Conservation (phyloP, 2,329 filamentous ascomycete genomes). For the Fusarium citri region DNA sequence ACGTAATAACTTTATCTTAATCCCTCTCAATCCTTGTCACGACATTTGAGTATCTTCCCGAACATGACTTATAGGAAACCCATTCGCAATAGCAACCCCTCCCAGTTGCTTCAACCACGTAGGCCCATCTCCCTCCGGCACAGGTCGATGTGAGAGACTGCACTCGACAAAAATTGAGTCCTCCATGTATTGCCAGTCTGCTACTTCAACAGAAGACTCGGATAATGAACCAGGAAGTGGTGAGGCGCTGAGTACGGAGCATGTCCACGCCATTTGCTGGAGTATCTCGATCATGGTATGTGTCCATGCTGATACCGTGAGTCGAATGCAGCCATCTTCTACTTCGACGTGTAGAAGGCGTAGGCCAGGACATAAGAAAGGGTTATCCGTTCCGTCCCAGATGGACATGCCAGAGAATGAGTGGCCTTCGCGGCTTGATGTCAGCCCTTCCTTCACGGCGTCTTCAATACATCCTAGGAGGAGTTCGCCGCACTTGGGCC, state of each 20-base stretch:
- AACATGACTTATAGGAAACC: conserved; percentile 48
- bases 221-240: conserved; percentile 49
- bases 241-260: conserved; percentile 51
- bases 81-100: conserved; percentile 50
- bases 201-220: conserved; percentile 48
- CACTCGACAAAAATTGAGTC: conserved; percentile 53
- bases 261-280: conserved; percentile 55
- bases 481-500: conserved; percentile 49
- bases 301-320: conserved; percentile 52
- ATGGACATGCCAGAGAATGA: conserved; percentile 51
- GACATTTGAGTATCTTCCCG: conserved; percentile 9
- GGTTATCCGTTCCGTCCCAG: conserved; percentile 50
- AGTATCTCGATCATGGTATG: conserved; percentile 52
- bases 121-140: conserved; percentile 45
- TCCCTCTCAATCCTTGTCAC: neutral
- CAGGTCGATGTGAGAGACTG: conserved; percentile 48
- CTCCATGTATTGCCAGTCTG: conserved; percentile 49
- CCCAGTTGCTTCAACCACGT: conserved; percentile 48
- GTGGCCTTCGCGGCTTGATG: conserved; percentile 41
- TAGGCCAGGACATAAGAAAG: conserved; percentile 46
- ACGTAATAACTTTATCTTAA: neutral
- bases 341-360: conserved; percentile 52
- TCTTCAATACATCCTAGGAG: conserved; percentile 50
- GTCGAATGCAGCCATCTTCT: conserved; percentile 48
- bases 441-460: conserved; percentile 47